Evolutionary conservation across 2,329 filamentous ascomycete genomes (phyloP).

Genomic region (Ophiosphaerella narmari): DNA sequence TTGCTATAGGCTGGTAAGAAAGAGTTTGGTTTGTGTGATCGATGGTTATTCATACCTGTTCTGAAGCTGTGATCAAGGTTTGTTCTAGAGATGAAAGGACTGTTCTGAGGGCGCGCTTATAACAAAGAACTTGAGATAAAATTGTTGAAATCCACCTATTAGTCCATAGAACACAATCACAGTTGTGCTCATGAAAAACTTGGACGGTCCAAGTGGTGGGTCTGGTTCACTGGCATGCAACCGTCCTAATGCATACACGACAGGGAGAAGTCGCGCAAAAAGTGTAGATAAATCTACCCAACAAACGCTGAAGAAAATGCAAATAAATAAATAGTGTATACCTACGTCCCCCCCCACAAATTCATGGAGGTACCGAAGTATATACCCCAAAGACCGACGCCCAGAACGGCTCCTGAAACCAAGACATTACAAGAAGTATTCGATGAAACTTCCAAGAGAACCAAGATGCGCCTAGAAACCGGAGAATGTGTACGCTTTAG

Average conservation of each 20-base stretch:
- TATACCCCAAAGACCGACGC: conserved; percentile 2
- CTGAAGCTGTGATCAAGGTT: too few species aligned
- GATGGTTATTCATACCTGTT: too few species aligned
- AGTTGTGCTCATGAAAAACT: conserved; percentile 1
- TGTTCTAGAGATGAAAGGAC: too few species aligned
- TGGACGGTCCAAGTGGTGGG: background rate
- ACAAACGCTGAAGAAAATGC: too few species aligned
- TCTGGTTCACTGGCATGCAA: conserved; percentile 1
- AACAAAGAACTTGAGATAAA: too few species aligned
- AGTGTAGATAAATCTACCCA: too few species aligned
- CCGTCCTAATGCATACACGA: background rate
- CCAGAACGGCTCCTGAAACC: conserved; percentile 7
- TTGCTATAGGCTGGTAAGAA: too few species aligned
- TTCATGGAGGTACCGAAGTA: background rate
- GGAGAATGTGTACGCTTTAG: conserved; percentile 6
- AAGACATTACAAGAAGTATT: conserved; percentile 7
- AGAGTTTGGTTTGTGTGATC: too few species aligned
- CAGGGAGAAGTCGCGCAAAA: background rate
- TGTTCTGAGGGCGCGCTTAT: too few species aligned
- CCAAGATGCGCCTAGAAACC: conserved; percentile 5
- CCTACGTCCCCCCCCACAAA: background rate
- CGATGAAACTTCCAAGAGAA: conserved; percentile 4
- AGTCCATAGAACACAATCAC: background rate
- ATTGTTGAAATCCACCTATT: background rate
- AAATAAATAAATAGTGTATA: background rate